phyloP scores from a whole-genome alignment of 129 eudicot species.

The Saussurea involucrata region DNA sequence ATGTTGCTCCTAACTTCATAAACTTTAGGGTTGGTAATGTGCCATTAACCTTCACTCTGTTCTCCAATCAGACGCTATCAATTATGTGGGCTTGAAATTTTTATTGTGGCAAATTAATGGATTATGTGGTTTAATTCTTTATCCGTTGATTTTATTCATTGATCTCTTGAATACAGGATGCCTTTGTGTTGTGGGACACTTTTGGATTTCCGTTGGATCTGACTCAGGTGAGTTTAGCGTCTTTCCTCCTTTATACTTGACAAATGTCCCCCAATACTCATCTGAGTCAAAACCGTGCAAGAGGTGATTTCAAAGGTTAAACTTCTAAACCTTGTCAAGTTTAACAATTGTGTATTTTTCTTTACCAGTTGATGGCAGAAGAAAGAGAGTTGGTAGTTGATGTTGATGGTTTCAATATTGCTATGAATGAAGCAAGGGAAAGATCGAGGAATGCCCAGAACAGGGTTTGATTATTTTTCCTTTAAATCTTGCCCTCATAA shows the following conservation, averaged over 20 bases:
- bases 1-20: background rate
- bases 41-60: background rate
- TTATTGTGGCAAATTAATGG: background rate
- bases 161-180: constrained; percentile 62
- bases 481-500: background rate
- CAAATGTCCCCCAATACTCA: no score
- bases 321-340: no score
- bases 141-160: background rate
- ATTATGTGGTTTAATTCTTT: background rate
- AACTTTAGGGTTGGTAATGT: background rate
- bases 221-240: constrained; percentile 62
- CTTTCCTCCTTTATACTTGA: background rate
- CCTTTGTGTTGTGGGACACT: constrained; percentile 94
- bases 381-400: constrained; percentile 86
- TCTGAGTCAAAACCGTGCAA: no score
- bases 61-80: background rate
- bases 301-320: no score
- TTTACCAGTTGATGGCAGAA: constrained; percentile 89
- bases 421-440: constrained; percentile 96
- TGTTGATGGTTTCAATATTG: constrained; percentile 59
- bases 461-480: constrained; percentile 50
- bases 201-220: constrained; percentile 95
- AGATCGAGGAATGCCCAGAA: constrained; percentile 92
- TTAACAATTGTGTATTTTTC: background rate
- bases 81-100: background rate